phyloP scores from a whole-genome alignment of 192 early-diverging fungal genomes.

The Coemansia sp. region DNA sequence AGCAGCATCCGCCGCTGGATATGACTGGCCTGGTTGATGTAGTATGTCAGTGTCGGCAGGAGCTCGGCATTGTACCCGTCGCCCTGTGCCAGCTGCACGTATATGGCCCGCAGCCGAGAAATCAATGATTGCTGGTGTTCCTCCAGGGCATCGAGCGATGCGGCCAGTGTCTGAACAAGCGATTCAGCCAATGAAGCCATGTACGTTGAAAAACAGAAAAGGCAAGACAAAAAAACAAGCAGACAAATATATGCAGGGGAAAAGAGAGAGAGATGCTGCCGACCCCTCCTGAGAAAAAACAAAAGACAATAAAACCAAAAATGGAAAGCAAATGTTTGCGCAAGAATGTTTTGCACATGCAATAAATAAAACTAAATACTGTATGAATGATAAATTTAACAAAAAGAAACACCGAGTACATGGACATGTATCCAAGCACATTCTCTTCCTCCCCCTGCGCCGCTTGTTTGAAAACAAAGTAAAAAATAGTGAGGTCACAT shows the following conservation, averaged over 20 bases:
- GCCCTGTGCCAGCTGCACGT: constrained; percentile 17
- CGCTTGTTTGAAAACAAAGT: not conserved
- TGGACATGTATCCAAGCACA: not conserved
- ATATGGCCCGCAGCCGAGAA: constrained; percentile 14
- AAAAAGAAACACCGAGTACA: not conserved
- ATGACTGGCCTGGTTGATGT: constrained; percentile 34
- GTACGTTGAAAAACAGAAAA: not conserved
- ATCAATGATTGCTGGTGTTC: constrained; percentile 30
- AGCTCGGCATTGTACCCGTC: constrained; percentile 24
- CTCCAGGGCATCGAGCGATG: constrained; percentile 23
- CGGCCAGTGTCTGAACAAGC: constrained; percentile 23
- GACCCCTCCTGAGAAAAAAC: not conserved
- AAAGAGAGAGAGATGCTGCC: not conserved
- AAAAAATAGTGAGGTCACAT: not conserved
- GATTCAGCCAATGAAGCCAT: constrained; percentile 21
- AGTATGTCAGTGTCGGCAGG: constrained; percentile 29
- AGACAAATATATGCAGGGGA: not conserved
- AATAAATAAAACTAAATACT: not conserved
- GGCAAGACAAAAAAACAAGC: not conserved
- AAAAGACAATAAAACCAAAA: not conserved
- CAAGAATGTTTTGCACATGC: not conserved
- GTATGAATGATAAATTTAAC: not conserved
- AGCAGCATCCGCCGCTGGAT: constrained; percentile 43
- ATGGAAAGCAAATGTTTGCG: not conserved
- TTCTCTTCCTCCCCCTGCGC: not conserved